Evolutionary conservation across 805 yeast genomes (phyloP).

Genomic region (Teunomyces lycoperdinae): DNA sequence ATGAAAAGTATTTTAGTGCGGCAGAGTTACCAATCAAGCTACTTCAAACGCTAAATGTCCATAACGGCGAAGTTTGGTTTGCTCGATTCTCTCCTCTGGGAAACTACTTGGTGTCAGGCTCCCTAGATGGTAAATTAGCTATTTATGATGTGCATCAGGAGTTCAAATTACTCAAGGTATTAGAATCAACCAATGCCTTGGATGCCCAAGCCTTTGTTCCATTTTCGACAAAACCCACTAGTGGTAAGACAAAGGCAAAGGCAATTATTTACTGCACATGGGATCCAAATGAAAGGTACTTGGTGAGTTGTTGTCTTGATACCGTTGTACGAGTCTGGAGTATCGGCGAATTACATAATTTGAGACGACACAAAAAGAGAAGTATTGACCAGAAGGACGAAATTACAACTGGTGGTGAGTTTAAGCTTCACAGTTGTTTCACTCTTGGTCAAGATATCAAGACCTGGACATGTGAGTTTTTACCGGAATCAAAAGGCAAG

Average conservation of each 20-base stretch:
- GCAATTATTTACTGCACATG: slow-evolving; percentile 68
- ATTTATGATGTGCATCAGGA: slow-evolving; percentile 61
- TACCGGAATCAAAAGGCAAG: slow-evolving; percentile 44
- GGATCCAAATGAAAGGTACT: slow-evolving; percentile 65
- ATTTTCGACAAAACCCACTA: slow-evolving; percentile 22
- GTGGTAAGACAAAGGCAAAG: slow-evolving; percentile 39
- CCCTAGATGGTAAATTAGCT: slow-evolving; percentile 61
- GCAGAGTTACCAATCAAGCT: slow-evolving; percentile 46
- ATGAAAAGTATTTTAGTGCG: slow-evolving; percentile 7
- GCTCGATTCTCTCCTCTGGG: slow-evolving; percentile 78
- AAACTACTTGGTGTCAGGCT: slow-evolving; percentile 68
- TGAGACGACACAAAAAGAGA: slow-evolving; percentile 14
- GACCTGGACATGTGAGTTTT: slow-evolving; percentile 62
- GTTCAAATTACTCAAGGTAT: slow-evolving; percentile 29
- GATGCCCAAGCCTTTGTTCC: slow-evolving; percentile 28
- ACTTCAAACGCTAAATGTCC: slow-evolving; percentile 44
- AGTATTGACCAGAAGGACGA: slow-evolving; percentile 23
- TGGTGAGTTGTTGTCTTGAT: slow-evolving; percentile 74
- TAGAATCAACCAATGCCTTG: slow-evolving; percentile 21
- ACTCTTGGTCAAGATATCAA: slow-evolving; percentile 39
- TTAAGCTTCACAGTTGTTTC: slow-evolving; percentile 32
- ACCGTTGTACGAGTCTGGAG: slow-evolving; percentile 70
- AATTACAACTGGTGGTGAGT: slow-evolving; percentile 7
- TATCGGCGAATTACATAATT: slow-evolving; percentile 31
- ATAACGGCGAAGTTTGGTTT: slow-evolving; percentile 81